phyloP scores from a whole-genome alignment of 2,329 filamentous ascomycete genomes.

The Aspergillus viridinutans region DNA sequence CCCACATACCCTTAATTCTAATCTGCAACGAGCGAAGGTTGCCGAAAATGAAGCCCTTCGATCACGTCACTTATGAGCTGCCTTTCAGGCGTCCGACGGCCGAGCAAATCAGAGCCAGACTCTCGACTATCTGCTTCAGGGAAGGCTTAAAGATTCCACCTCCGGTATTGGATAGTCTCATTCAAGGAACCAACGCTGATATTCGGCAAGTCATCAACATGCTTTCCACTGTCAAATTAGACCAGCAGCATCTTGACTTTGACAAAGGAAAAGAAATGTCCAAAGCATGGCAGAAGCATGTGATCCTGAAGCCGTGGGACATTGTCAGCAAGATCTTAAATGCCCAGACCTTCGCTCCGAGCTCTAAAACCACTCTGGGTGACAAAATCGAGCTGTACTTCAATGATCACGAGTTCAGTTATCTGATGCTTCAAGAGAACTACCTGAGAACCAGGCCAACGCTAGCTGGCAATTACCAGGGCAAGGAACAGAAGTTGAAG shows the following conservation, averaged over 20 bases:
- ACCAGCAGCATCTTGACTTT: slow-evolving; percentile 73
- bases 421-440: slow-evolving; percentile 97
- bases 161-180: slow-evolving; percentile 83
- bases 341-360: slow-evolving; percentile 76
- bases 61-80: slow-evolving; percentile 77
- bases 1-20: slow-evolving; percentile 87
- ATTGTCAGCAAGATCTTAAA: slow-evolving; percentile 91
- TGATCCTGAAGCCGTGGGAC: slow-evolving; percentile 96
- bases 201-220: slow-evolving; percentile 99
- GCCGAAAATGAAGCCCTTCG: slow-evolving; percentile 98
- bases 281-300: slow-evolving; percentile 97
- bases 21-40: slow-evolving; percentile 94
- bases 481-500: slow-evolving; percentile 71
- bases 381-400: slow-evolving; percentile 99
- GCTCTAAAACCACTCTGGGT: slow-evolving; percentile 82
- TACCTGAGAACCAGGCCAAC: slow-evolving; percentile 81
- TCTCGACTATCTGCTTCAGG: slow-evolving; percentile 91
- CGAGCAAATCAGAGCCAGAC: slow-evolving; percentile 83
- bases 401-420: slow-evolving; percentile 98
- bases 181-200: slow-evolving; percentile 91
- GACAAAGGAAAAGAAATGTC: slow-evolving; percentile 90
- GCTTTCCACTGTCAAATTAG: slow-evolving; percentile 89
- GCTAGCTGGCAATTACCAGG: slow-evolving; percentile 57
- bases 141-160: slow-evolving; percentile 83
- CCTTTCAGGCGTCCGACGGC: slow-evolving; percentile 85